Percentiles rank a stretch among this genome's conserved stretches.
phyloP scores from a whole-genome alignment of 441 rosid genomes.

The Hypseocharis bilobata region DNA sequence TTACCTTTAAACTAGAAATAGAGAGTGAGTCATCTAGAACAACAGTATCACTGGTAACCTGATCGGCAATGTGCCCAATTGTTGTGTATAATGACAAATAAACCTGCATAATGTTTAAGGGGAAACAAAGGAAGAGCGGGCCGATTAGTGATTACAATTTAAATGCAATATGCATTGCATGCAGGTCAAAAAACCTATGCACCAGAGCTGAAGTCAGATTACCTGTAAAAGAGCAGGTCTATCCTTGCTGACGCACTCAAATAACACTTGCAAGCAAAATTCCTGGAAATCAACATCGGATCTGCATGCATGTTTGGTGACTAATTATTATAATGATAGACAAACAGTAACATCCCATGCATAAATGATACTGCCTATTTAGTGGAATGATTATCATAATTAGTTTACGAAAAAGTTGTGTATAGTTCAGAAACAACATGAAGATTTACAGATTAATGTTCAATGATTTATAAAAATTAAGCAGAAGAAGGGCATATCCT shows the following conservation, averaged over 20 bases:
- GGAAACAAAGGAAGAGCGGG: not conserved
- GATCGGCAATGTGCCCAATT: slow-evolving; percentile 58
- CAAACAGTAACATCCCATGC: not conserved
- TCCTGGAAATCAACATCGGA: slow-evolving; percentile 77
- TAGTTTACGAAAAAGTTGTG: too few relatives aligned
- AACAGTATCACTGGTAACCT: slow-evolving; percentile 36
- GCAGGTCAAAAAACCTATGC: not conserved
- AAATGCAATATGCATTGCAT: not conserved
- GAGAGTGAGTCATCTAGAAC: slow-evolving; percentile 45
- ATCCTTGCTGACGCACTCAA: slow-evolving; percentile 94
- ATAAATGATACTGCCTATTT: slow-evolving; percentile 7
- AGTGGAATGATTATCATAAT: not conserved
- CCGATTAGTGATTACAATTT: not conserved
- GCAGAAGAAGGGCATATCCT: not conserved
- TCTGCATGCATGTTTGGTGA: slow-evolving; percentile 39
- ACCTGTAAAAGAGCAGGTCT: slow-evolving; percentile 94
- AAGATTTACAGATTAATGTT: too few relatives aligned
- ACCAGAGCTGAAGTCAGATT: not conserved
- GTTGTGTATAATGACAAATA: slow-evolving; percentile 75
- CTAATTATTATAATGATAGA: not conserved
- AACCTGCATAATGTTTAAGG: slow-evolving; percentile 40
- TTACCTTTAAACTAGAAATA: slow-evolving; percentile 78
- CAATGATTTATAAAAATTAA: not conserved
- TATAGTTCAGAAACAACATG: too few relatives aligned
- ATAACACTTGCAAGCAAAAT: slow-evolving; percentile 86